These are phyloP conservation scores for Agaricus sinodeliciosus DNA, from an alignment of 768 basidiomycete species.

Conservation along the genomic window DNA sequence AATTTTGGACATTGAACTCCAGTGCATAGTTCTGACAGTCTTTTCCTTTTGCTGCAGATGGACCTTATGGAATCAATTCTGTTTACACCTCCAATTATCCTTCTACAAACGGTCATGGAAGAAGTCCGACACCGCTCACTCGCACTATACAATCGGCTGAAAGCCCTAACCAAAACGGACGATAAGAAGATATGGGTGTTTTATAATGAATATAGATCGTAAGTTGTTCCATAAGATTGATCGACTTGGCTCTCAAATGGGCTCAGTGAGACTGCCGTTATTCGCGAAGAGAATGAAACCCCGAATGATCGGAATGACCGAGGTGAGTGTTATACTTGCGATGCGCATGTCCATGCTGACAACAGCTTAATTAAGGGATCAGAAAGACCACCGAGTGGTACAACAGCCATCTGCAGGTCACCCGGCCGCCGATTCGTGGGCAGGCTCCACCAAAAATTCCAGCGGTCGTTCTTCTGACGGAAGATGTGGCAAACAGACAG, in stretches of 20 bases:
- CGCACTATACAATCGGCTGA: conserved; percentile 89
- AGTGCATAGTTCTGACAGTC: background rate
- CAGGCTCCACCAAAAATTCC: conserved; percentile 40
- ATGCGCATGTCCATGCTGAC: background rate
- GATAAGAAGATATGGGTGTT: conserved; percentile 83
- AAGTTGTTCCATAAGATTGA: conserved; percentile 21
- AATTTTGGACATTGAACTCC: conserved; percentile 11
- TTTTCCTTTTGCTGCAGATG: conserved; percentile 51
- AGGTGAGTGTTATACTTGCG: conserved; percentile 38
- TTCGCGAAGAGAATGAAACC: conserved; percentile 69
- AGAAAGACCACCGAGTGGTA: conserved; percentile 88
- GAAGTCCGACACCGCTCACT: conserved; percentile 94
- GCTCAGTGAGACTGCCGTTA: conserved; percentile 70
- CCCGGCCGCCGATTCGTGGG: conserved; percentile 45
- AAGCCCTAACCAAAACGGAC: conserved; percentile 75
- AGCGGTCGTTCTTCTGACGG: conserved; percentile 75
- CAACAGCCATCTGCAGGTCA: conserved; percentile 56
- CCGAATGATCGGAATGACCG: conserved; percentile 95
- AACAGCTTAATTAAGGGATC: conserved; percentile 58
- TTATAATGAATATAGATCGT: conserved; percentile 85
- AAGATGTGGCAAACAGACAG: conserved; percentile 79
- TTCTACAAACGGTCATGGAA: conserved; percentile 92
- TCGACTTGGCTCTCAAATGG: background rate
- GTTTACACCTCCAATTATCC: conserved; percentile 74
- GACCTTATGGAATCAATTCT: conserved; percentile 80